phyloP scores from a whole-genome alignment of 768 basidiomycete genomes.

The Guyanaporus albipodus region DNA sequence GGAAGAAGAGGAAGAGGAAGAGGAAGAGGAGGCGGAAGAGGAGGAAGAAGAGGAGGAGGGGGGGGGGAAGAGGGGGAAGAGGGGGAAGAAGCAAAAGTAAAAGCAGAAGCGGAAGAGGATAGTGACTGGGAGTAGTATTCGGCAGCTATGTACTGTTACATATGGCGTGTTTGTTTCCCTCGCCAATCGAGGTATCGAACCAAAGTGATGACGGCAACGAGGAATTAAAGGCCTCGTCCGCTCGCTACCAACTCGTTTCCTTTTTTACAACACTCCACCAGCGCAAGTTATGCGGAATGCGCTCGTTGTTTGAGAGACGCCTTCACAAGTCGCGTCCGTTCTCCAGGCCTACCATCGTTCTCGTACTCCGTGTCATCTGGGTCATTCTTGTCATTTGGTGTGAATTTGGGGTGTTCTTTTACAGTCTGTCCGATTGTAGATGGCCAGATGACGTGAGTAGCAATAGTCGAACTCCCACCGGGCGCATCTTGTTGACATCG shows the following conservation, averaged over 20 bases:
- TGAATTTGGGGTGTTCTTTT: slow-evolving; percentile 58
- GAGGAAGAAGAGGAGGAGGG: slow-evolving; percentile 29
- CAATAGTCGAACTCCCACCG: background rate
- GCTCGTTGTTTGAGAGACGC: slow-evolving; percentile 28
- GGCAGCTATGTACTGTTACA: too few species aligned
- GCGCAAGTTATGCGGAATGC: slow-evolving; percentile 26
- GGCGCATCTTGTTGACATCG: slow-evolving; percentile 1
- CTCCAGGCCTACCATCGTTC: slow-evolving; percentile 33
- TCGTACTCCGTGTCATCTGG: slow-evolving; percentile 50
- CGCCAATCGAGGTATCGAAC: background rate
- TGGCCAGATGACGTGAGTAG: slow-evolving; percentile 49
- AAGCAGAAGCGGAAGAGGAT: slow-evolving; percentile 20
- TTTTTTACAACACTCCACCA: background rate
- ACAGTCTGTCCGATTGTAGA: slow-evolving; percentile 52
- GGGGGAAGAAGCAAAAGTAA: slow-evolving; percentile 35
- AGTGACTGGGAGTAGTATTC: slow-evolving; percentile 62
- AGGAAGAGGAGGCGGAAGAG: slow-evolving; percentile 20
- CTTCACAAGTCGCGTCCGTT: slow-evolving; percentile 20
- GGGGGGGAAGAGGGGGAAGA: background rate
- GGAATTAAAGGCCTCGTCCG: background rate
- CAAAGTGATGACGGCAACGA: slow-evolving; percentile 8
- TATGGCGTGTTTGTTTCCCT: too few species aligned
- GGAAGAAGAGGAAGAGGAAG: slow-evolving; percentile 34
- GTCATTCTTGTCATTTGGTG: slow-evolving; percentile 59
- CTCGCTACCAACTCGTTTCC: background rate